Percentiles rank a stretch among this genome's conserved stretches.
Conservation (phyloP, 2,329 filamentous ascomycete species). For the Cercospora beticola region DNA sequence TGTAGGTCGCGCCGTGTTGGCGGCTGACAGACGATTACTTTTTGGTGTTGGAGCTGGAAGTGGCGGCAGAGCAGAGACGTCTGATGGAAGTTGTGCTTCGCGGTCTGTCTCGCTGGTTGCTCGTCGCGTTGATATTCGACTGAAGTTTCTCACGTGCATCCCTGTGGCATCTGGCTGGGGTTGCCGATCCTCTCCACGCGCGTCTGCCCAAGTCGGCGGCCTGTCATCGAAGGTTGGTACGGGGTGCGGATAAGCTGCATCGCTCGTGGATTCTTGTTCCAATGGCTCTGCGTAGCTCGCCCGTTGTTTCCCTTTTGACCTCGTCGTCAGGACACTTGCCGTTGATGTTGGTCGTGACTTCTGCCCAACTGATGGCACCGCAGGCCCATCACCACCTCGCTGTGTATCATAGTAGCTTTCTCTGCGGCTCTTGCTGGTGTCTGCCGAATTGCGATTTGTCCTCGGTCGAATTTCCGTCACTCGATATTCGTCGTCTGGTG, state of each 20-base stretch:
- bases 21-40: slow-evolving; percentile 20
- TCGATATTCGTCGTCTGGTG: slow-evolving; percentile 10
- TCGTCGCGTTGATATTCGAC: slow-evolving; percentile 19
- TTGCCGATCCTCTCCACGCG: slow-evolving; percentile 12
- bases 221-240: slow-evolving; percentile 13
- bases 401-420: slow-evolving; percentile 28
- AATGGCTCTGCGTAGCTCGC: slow-evolving; percentile 27
- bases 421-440: slow-evolving; percentile 25
- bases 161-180: slow-evolving; percentile 7
- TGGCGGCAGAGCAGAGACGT: slow-evolving; percentile 22
- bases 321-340: slow-evolving; percentile 18
- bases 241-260: slow-evolving; percentile 22
- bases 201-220: slow-evolving; percentile 18
- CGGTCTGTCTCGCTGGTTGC: slow-evolving; percentile 16
- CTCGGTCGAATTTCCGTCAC: slow-evolving; percentile 1
- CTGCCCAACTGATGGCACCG: background rate
- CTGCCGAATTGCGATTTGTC: slow-evolving; percentile 19
- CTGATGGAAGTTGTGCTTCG: slow-evolving; percentile 10
- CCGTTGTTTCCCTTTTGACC: slow-evolving; percentile 22
- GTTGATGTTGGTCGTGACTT: slow-evolving; percentile 23
- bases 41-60: slow-evolving; percentile 19
- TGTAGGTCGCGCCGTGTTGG: slow-evolving; percentile 18
- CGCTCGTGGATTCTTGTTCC: slow-evolving; percentile 25
- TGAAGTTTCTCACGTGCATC: slow-evolving; percentile 24
- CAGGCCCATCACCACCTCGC: slow-evolving; percentile 23